Evolutionary conservation across 306 rosid species (phyloP), one percentile per base, ranked within the genome.

Genomic region (Castanopsis chinensis): DNA sequence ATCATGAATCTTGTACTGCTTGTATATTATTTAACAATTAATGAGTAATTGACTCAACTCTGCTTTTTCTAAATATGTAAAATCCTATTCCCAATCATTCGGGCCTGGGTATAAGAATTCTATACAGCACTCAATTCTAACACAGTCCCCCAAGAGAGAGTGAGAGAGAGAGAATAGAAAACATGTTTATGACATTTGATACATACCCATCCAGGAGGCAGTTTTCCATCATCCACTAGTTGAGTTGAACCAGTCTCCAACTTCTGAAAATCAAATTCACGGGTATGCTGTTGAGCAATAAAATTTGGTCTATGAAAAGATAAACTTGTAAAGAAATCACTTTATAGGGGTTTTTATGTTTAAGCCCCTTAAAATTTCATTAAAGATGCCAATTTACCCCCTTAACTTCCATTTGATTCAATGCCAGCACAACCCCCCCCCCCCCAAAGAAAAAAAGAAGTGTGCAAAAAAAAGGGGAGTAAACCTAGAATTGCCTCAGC

Each of bases 121-220:
- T 20, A 27, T 41, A 7, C 60, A 25, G 35, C 53, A 5, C 21
- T 41, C 15, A 1, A 3, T 28, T 14, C 23, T 30, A 61, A 12
- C 41, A 79, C 61, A 25, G 58, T 11, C 45, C 12, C 45, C 45
- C 11, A 23, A 35, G 33, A 17, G 21, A 64, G 7, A 14, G 3
- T 27, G 27, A 65, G 41, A 64, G 2, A 65, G 23, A 35, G 35
- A 67, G n/a, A 67, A 9, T 14, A 58, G 68, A 27, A 12, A 27
- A 63, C 37, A 15, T 33, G 54, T 63, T 43, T 72, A 78, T 37
- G 56, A 51, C 49, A 80, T 78, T 59, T 69, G 74, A 74, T 77
- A 89, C 97, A 51, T 77, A 94, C 98, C 98, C 98, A 94, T 88
- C 92, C 95, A 27, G 82, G 73, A 85, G 87, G 91, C 84, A 92